These are phyloP conservation scores for Theileria parva DNA, from an alignment of 169 alveolate species.

Conservation along the genomic window DNA sequence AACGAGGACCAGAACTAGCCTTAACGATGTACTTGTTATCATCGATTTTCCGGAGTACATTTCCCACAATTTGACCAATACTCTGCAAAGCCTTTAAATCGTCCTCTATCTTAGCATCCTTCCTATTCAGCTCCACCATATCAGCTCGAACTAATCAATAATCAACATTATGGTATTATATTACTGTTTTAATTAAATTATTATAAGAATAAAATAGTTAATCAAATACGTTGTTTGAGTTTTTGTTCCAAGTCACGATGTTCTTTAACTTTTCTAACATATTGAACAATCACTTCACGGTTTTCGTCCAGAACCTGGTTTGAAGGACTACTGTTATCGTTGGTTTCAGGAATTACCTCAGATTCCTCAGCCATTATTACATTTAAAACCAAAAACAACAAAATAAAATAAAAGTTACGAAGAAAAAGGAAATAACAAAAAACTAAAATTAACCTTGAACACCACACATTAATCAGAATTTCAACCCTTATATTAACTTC, in stretches of 20 bases:
- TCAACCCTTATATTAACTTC: too few species aligned
- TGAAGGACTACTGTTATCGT: neutral
- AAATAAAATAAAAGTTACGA: too few species aligned
- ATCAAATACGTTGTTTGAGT: constrained; percentile 50
- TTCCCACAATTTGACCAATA: constrained; percentile 98
- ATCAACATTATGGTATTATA: neutral
- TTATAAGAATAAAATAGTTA: neutral
- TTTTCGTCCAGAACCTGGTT: constrained; percentile 5
- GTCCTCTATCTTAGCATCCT: constrained; percentile 94
- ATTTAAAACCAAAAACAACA: too few species aligned
- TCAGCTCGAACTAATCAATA: constrained; percentile 63
- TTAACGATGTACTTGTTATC: constrained; percentile 94
- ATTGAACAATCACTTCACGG: constrained; percentile 62
- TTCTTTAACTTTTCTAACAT: constrained; percentile 56
- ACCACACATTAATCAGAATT: neutral
- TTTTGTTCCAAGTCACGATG: constrained; percentile 58
- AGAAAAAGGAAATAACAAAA: too few species aligned
- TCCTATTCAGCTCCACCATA: constrained; percentile 77
- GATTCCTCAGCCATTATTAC: constrained; percentile 18
- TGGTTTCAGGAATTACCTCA: neutral
- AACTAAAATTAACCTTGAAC: neutral
- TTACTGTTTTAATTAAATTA: neutral
- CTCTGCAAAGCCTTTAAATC: constrained; percentile 95
- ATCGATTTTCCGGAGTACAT: constrained; percentile 91
- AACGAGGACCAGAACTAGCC: constrained; percentile 96